A percentile compares a stretch with the other conserved stretches of the same genome.
Conservation (phyloP, 2,329 filamentous ascomycete genomes). For the Lasiodiplodia hormozganensis region DNA sequence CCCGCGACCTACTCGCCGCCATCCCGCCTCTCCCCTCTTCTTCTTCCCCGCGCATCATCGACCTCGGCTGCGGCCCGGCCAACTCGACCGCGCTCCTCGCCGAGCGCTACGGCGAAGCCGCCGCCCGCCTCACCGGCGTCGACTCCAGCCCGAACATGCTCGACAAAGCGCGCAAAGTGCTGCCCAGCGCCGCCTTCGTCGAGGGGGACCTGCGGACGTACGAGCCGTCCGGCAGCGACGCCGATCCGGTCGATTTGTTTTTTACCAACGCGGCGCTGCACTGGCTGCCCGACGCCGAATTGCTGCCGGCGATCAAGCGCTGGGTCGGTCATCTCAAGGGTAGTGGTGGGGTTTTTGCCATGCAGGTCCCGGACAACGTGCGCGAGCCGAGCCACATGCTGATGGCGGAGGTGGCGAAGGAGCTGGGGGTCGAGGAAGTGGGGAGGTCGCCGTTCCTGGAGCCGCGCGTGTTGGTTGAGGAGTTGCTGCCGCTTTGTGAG, state of each 20-base stretch:
- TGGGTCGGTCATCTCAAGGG: slow-evolving; percentile 53
- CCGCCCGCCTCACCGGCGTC: slow-evolving; percentile 57
- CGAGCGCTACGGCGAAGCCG: slow-evolving; percentile 45
- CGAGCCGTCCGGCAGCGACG: slow-evolving; percentile 32
- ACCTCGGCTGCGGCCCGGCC: slow-evolving; percentile 67
- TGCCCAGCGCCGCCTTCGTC: slow-evolving; percentile 41
- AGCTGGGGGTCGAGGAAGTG: background rate
- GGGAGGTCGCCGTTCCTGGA: background rate
- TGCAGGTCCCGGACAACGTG: slow-evolving; percentile 63
- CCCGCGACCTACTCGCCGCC: slow-evolving; percentile 58
- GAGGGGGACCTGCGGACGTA: slow-evolving; percentile 38
- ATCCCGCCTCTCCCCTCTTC: slow-evolving; percentile 50
- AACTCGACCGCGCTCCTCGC: slow-evolving; percentile 63
- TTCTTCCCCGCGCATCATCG: slow-evolving; percentile 52
- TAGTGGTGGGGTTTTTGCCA: slow-evolving; percentile 59
- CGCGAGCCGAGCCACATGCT: slow-evolving; percentile 56
- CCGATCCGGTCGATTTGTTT: slow-evolving; percentile 49
- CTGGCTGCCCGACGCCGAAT: slow-evolving; percentile 57
- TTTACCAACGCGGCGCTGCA: slow-evolving; percentile 67
- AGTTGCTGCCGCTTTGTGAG: slow-evolving; percentile 51
- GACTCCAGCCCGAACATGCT: slow-evolving; percentile 66
- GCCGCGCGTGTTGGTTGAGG: slow-evolving; percentile 49
- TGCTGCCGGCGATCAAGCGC: slow-evolving; percentile 54
- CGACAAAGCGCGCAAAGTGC: slow-evolving; percentile 49
- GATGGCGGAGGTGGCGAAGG: slow-evolving; percentile 56